Evolutionary conservation across 805 yeast species (phyloP), one percentile per base, ranked within the genome.

Genomic region (Torulaspora franciscae): DNA sequence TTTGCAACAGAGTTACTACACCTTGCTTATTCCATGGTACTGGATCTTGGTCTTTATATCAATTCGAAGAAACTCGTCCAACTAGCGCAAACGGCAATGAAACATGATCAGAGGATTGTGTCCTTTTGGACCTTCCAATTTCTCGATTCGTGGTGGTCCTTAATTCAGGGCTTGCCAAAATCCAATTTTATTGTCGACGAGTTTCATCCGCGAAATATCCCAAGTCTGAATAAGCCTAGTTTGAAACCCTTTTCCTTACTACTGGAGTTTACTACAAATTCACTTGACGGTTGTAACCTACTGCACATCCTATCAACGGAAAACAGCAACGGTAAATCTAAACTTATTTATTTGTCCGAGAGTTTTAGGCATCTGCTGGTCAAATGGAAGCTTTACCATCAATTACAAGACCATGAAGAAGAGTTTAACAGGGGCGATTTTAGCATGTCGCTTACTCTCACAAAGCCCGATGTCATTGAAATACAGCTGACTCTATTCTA

Each of bases 81-180:
- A 10, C 10, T 47, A 6, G 29, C 13, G 22, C 19, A 28, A 13
- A 10, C 30, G 13, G 25, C 24, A 23, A 41, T 34, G 10, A 34
- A 37, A 10, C 48, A 50, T 19, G 48, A 45, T n/a, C 38, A 28
- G 7, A 42, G 55, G 33, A 41, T 54, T 7, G 53, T 58, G 8
- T 42, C 59, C 2, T 59, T 60, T 39, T 59, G 64, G 57, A 56
- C 57, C 30, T 61, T 55, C 29, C 62, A 61, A 43, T 61, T 60
- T 42, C 51, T 64, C 37, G 51, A 50, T 14, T 54, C 61, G 7
- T 62, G 65, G 66, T 60, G 64, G 61, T 48, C 54, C 6, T 46
- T 62, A 19, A 38, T 59, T 3, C 57, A 57, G 35, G 62, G 62
- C 11, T 39, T 54, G 29, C 65, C 64, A 23, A 58, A 58, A 46